Base-by-base conservation (phyloP, 768 basidiomycete species). In the Tylopilus sp. region DNA sequence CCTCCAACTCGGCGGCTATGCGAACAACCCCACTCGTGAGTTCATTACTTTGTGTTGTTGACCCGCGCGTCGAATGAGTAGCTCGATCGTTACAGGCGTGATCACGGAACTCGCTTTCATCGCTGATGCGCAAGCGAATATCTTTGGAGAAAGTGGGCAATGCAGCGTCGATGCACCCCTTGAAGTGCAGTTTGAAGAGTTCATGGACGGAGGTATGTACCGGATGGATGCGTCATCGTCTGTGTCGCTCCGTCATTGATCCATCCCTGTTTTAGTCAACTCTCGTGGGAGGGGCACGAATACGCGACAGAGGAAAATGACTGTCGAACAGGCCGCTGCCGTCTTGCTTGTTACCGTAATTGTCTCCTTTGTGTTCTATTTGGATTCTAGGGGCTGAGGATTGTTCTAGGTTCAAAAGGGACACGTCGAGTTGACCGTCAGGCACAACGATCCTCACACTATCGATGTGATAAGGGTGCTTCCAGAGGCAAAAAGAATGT, bases 21-120 rank as follows among this genome's bases (percentile, higher is more conserved):
- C 61, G 13, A 64, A 64, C 36, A 61, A 64, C 48, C 63, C 64
- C 26, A 41, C 48, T 25, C 63, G 63, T 66, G 43, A 64, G 64
- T 58, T 8, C 20, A 12, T 15, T 0, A 9, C 11, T 7, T 28
- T 28, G 28, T 28, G 28, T 28, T 28, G 13, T 40, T 25, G 18
- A 35, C 40, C 25, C 0, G 10, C 30, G 22, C 4, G 0, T 18
- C 18, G 33, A 21, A 39, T 21, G n/a, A n/a, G 4, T 39, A 20
- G 39, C 20, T 31, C 31, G 31, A 47, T 17, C n/a, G 12, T 39
- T 12, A 26, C 50, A 66, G 65, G 61, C 36, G 60, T 66, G 6
- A 52, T 65, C 46, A 59, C 63, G 12, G 64, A 66, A 42, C 55
- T 66, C 17, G 64, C 64, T 15, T 66, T 62, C 26, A 57, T 57